A percentile compares a stretch with the other conserved stretches of the same genome.
Evolutionary conservation across 1,139 yeast genomes (phyloP).

Genomic region (Sugiyamaella japonica): DNA sequence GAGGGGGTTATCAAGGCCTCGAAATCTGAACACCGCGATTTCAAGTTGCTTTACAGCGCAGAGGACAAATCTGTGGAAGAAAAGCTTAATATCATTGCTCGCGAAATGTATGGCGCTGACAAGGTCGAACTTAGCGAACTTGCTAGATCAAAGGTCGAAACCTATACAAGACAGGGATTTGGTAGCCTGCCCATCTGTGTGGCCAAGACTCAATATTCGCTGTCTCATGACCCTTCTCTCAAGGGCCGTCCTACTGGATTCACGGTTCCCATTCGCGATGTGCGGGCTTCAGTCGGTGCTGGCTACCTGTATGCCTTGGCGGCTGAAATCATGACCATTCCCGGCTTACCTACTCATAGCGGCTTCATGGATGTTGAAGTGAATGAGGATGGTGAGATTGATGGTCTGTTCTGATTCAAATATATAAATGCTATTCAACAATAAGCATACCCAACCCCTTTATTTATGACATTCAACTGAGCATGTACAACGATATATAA

Average conservation of each 20-base stretch:
- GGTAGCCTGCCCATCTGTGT: constrained; percentile 92
- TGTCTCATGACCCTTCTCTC: constrained; percentile 88
- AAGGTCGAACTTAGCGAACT: constrained; percentile 83
- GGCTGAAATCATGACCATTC: constrained; percentile 96
- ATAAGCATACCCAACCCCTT: constrained; percentile 5
- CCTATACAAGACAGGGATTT: constrained; percentile 86
- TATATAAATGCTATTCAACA: constrained; percentile 12
- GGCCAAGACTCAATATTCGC: constrained; percentile 96
- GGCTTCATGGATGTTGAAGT: constrained; percentile 98
- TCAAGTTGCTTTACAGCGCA: constrained; percentile 72
- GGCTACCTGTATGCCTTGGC: constrained; percentile 96
- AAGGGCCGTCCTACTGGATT: constrained; percentile 98
- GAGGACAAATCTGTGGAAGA: constrained; percentile 73
- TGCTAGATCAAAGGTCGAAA: constrained; percentile 80
- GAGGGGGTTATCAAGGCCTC: constrained; percentile 74
- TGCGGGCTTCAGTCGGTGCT: constrained; percentile 93
- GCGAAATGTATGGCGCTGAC: constrained; percentile 92
- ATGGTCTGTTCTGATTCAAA: constrained; percentile 71
- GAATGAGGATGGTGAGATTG: constrained; percentile 87
- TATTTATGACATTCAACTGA: constrained; percentile 19
- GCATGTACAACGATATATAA: constrained; percentile 14
- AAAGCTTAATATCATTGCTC: constrained; percentile 80
- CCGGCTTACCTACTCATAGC: constrained; percentile 95
- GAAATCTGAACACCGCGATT: constrained; percentile 51
- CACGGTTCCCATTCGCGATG: constrained; percentile 90